Conservation (phyloP, 129 eudicot genomes). For the carrot (Daucus carota) region DH1_v3.0 NC_030385.2:29079001-29079500, state of each 20-base stretch:
- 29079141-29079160: conserved; percentile 82
- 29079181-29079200: background rate
- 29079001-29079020: conserved; percentile 42
- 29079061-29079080: conserved; percentile 28
- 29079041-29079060: conserved; percentile 26
- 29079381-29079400: background rate
- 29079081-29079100: conserved; percentile 37
- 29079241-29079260: background rate
- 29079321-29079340: background rate
- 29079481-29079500: conserved; percentile 20
- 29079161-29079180: conserved; percentile 45
- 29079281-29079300: background rate
- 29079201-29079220: background rate
- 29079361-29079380: background rate
- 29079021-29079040: conserved; percentile 29
- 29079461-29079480: conserved; percentile 37
- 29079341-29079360: background rate
- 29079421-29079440: background rate
- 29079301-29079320: too few species aligned
- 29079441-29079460: conserved; percentile 35
- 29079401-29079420: background rate
- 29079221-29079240: background rate
- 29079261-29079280: background rate
- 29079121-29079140: conserved; percentile 91
- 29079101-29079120: conserved; percentile 46